Base-by-base conservation (phyloP, 805 yeast genomes). In the Kregervanrija pseudodelftensis region DNA sequence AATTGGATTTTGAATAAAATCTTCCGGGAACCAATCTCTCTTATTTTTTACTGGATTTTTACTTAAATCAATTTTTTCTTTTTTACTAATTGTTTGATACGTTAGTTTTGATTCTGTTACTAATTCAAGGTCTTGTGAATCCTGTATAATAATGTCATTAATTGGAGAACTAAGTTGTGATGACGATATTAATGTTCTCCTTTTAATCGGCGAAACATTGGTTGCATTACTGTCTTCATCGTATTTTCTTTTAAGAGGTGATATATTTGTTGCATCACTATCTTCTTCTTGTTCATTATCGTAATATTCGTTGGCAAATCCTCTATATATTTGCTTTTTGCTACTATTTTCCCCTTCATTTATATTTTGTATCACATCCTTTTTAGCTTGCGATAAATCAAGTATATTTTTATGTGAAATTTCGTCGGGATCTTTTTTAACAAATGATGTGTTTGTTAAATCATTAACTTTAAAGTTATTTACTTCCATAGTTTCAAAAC, bases 1-100 rank as follows among this genome's bases (percentile, higher is more conserved):
- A 8, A 32, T 42, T 9, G 66, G 61, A 43, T 65, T 65, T 3
- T 61, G 59, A 34, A 53, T 54, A 52, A 66, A 66, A 42, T 66
- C 69, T 44, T 64, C 69, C 2, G 66, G 60, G 48, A 58, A 62
- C 70, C 70, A 66, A 5, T 52, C 49, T 9, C 61, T 41, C 4
- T 53, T 45, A 2, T 57, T 46, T 10, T 32, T 30, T 7, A 22
- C 8, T 3, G 67, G 67, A 45, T 65, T 56, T 3, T 9, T 15
- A 2, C 63, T 49, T 3, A 64, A 42, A 42, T 66, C 59, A 5
- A 60, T 3, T 9, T 34, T 34, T 3, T 30, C 7, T 34, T 13
- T 33, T 33, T 11, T 16, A 8, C 8, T 22, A 5, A 7, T 22
- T 4, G 28, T 22, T 22, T 22, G 28, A 7, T 22, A 45, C 41